Base-by-base conservation (phyloP, 2,329 filamentous ascomycete genomes). In the Claviceps purpurea region DNA sequence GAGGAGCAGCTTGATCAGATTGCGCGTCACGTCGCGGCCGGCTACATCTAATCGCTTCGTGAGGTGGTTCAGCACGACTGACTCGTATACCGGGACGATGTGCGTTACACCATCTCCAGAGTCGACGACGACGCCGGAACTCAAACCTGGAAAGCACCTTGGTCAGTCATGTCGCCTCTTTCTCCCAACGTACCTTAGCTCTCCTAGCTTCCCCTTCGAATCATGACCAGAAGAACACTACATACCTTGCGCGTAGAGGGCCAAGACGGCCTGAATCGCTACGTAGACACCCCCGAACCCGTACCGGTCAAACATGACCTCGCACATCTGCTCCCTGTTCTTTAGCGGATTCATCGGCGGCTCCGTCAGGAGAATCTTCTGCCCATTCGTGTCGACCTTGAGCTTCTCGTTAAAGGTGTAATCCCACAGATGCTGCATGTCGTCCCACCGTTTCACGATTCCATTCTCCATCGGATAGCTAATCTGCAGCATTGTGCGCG, bases 401-500 rank as follows among this genome's bases (percentile, higher is more conserved):
- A 98, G 87, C 81, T 97, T 97, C 69, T 98, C 91, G 70, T 81
- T 85, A 70, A 98, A 98, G 24, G 93, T 98, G 70, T 94, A 97
- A 73, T 98, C 91, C 93, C 93, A 98, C 52, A 98, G 83, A 67
- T 97, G 91, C 75, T 95, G 88, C 93, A 98, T 98, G 70, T 98
- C 93, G 62, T 98, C 93, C 93, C 93, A 98, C 66, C 89, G 90
- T 80, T 96, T 97, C 60, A 98, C 89, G 64, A 98, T 97, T 63
- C 93, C 93, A 69, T 98, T 98, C 71, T 98, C 93, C 93, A 98
- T 98, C 61, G 93, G 93, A 69, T 98, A 98, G 70, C 86, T 95
- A 66, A 98, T 94, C 71, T 98, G 93, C 56, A 98, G 82, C 89
- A 96, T 95, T 56, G 87, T 95, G 64, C 93, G 84, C 59, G 93